These are phyloP conservation scores for Hericium alpestre DNA, from an alignment of 768 basidiomycete species.

Conservation along the genomic window DNA sequence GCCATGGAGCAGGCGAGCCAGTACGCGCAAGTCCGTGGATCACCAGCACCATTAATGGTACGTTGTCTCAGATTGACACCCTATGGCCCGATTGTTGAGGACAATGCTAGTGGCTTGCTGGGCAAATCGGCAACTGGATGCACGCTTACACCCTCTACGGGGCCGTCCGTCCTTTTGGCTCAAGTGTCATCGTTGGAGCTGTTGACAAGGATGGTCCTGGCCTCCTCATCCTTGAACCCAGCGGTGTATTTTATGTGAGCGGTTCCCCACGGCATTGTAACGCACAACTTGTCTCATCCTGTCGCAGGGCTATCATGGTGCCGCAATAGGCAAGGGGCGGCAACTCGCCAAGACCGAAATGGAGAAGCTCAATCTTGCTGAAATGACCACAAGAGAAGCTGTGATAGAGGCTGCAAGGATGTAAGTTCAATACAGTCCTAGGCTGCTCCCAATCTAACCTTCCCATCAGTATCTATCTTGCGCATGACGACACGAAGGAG, in stretches of 20 bases:
- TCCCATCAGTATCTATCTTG: constrained; percentile 74
- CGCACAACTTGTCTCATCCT: background rate
- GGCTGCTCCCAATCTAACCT: background rate
- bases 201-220: constrained; percentile 83
- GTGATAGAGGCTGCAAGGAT: constrained; percentile 91
- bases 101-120: constrained; percentile 43
- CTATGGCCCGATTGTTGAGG: background rate
- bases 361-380: constrained; percentile 85
- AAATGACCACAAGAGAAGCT: constrained; percentile 74
- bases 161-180: constrained; percentile 93
- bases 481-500: constrained; percentile 96
- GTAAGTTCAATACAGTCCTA: constrained; percentile 37
- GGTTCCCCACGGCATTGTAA: background rate
- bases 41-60: constrained; percentile 75
- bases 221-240: constrained; percentile 88
- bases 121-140: constrained; percentile 79
- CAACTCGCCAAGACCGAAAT: constrained; percentile 97
- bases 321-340: constrained; percentile 96
- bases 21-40: constrained; percentile 62
- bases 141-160: constrained; percentile 97
- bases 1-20: constrained; percentile 76
- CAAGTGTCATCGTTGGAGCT: constrained; percentile 83
- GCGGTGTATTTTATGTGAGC: constrained; percentile 81
- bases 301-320: constrained; percentile 82
- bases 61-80: constrained; percentile 6